Conservation (phyloP, 352 stramenopile species). For the Pythium apleroticum region DNA sequence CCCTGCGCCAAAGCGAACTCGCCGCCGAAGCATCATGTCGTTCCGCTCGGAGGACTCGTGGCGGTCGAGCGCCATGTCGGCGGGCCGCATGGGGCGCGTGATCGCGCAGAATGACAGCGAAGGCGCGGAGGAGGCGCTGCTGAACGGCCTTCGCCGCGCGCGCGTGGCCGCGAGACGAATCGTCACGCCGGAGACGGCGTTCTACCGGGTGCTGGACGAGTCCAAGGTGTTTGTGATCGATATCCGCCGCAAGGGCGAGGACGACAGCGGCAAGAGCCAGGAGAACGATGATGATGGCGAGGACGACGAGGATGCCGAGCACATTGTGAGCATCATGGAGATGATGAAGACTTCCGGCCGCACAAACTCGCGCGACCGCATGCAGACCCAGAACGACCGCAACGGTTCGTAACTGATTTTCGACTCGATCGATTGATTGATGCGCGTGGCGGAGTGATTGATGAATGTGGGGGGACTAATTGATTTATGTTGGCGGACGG, state of each 20-base stretch:
- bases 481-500: background rate
- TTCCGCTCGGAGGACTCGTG: conserved; percentile 30
- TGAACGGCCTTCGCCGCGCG: conserved; percentile 19
- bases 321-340: conserved; percentile 56
- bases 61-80: conserved; percentile 29
- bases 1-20: background rate
- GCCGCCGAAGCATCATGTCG: conserved; percentile 8
- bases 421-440: background rate
- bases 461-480: background rate
- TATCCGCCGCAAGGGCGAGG: conserved; percentile 12
- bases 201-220: conserved; percentile 72
- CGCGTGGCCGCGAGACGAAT: conserved; percentile 19
- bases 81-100: conserved; percentile 24
- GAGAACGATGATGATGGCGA: conserved; percentile 2
- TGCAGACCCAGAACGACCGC: conserved; percentile 37
- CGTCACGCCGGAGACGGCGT: conserved; percentile 42
- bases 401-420: conserved; percentile 34
- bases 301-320: conserved; percentile 10
- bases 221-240: conserved; percentile 67
- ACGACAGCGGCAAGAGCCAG: background rate
- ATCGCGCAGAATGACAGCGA: conserved; percentile 28
- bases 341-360: conserved; percentile 41
- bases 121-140: conserved; percentile 23
- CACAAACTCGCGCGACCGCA: conserved; percentile 28
- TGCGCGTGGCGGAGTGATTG: background rate